Evolutionary conservation across 345 rosid species (phyloP), one percentile per base, ranked within the genome.

Genomic region (Eutrema heterophyllum): DNA sequence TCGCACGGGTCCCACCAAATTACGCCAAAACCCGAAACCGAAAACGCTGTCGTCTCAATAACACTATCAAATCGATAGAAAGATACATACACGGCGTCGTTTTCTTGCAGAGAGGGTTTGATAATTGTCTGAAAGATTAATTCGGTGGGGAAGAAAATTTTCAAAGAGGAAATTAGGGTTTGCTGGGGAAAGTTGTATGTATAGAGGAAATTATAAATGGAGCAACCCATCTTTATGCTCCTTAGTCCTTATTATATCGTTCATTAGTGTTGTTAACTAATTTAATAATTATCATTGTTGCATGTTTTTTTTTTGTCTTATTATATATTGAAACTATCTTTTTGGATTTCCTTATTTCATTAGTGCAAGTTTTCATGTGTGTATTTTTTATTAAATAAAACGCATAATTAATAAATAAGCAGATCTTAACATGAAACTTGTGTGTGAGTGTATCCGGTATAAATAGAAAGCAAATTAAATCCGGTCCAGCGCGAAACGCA

Each of bases 191-290:
- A 7, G 30, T 36, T 38, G 44, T 74, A 30, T 67, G 68, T 50
- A 59, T 59, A 74, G 67, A 68, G 58, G 14, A 67, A 55, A 15
- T 27, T 46, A 36, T 44, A 15, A 27, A 10, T 49, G 72, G 78
- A 67, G 73, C 67, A 67, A 66, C 35, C 49, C 78, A 58, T 74
- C 54, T 49, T 66, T 58, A 6, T 74, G 73, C 68, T 74, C 61
- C 73, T 30, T 29, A 29, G 5, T 21, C 24, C 24, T 21, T 21
- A 21, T 67, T 53, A 9, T 53, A 51, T 72, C 24, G 62, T 44
- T 61, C 32, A 35, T 66, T 58, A 66, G 36, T 56, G 12, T 66
- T 57, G 16, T 57, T 46, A 48, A 9, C 38, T 50, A 56, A 29
- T 58, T 46, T 57, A 45, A 57, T 74, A 49, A 67, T 58, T 18